A percentile compares a stretch with the other conserved stretches of the same genome.
phyloP scores from a whole-genome alignment of 2,329 filamentous ascomycete species.

The Alternaria gansuensis region DNA sequence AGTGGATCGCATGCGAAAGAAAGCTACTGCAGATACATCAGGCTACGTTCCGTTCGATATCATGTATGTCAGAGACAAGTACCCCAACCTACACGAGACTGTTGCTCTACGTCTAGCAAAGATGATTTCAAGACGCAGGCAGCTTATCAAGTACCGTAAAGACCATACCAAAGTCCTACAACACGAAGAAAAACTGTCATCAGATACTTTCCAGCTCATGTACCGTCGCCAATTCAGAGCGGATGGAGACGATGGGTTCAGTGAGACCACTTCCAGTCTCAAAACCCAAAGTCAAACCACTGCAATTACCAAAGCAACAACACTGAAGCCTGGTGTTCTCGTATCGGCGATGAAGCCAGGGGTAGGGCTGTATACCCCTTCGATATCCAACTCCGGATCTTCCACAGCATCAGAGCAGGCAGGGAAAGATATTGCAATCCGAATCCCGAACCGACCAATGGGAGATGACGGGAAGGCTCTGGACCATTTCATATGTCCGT shows the following conservation, averaged over 20 bases:
- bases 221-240: neutral
- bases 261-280: neutral
- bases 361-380: neutral
- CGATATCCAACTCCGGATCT: neutral
- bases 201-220: rapidly evolving
- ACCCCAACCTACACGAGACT: neutral
- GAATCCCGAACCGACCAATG: neutral
- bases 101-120: neutral
- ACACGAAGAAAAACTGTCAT: neutral
- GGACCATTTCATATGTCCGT: neutral
- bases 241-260: neutral
- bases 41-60: neutral
- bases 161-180: neutral
- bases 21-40: neutral
- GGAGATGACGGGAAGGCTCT: rapidly evolving
- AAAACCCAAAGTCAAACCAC: neutral
- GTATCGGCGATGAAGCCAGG: rapidly evolving
- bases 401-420: neutral
- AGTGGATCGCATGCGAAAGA: neutral
- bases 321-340: neutral
- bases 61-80: neutral
- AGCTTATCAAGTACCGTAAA: neutral
- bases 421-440: neutral
- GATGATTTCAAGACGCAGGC: neutral
- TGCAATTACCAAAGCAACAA: neutral